phyloP scores from a whole-genome alignment of 108 stramenopile species.

The Cyclotella sp. region DNA sequence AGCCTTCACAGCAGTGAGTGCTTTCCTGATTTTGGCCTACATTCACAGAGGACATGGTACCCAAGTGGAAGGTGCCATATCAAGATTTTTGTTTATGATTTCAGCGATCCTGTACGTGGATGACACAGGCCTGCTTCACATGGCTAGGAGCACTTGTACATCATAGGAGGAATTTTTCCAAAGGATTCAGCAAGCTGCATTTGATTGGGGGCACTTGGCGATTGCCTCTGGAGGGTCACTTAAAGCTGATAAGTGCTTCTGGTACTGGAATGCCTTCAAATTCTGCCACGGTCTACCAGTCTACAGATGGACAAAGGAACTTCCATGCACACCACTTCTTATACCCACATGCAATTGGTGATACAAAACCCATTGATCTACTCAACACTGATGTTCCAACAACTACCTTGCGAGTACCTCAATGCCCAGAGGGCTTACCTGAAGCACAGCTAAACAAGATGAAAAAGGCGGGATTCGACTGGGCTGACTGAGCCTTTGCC shows the following conservation, averaged over 20 bases:
- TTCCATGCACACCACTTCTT: not conserved
- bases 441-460: not conserved
- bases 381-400: not conserved
- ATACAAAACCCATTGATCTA: not conserved
- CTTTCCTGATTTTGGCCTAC: not conserved
- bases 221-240: not conserved
- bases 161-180: not conserved
- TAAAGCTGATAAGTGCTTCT: not conserved
- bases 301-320: not conserved
- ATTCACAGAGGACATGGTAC: no score
- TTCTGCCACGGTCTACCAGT: not conserved
- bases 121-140: no score
- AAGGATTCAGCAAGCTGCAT: no score
- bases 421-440: not conserved
- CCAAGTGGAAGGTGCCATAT: no score
- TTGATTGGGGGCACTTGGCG: not conserved
- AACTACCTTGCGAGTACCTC: not conserved
- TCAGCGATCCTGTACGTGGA: no score
- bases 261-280: not conserved
- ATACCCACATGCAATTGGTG: no score
- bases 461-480: not conserved
- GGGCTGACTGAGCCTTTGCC: no score
- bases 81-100: no score
- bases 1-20: not conserved
- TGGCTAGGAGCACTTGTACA: no score